Conservation (phyloP, 352 stramenopile species). For the Plasmopara viticola region DNA sequence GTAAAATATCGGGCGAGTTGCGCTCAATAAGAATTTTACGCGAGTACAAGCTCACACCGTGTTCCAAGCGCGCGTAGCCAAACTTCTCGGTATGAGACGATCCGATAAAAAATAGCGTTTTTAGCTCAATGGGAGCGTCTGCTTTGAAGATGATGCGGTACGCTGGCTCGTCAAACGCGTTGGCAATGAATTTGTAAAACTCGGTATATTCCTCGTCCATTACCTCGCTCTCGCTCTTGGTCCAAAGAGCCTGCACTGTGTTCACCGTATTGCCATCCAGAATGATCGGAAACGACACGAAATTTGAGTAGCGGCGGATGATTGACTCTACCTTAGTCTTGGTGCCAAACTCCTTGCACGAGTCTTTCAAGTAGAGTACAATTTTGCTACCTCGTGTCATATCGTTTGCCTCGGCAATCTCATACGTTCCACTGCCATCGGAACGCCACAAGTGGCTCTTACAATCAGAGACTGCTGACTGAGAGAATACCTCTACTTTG, state of each 20-base stretch:
- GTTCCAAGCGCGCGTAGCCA: conserved; percentile 91
- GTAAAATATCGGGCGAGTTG: conserved; percentile 95
- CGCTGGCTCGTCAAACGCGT: conserved; percentile 92
- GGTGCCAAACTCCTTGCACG: conserved; percentile 92
- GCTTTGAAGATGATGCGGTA: conserved; percentile 96
- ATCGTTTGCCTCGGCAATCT: conserved; percentile 60
- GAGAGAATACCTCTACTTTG: conserved; percentile 90
- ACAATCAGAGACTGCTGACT: conserved; percentile 55
- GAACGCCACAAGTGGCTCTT: conserved; percentile 66
- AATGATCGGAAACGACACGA: conserved; percentile 98
- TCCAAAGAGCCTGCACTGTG: conserved; percentile 98
- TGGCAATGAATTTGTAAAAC: conserved; percentile 97
- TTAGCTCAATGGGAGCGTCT: conserved; percentile 98
- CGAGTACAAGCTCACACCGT: conserved; percentile 96
- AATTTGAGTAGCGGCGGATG: conserved; percentile 99
- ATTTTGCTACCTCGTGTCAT: conserved; percentile 93
- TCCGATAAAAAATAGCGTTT: conserved; percentile 97
- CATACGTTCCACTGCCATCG: conserved; percentile 78
- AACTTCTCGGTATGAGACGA: conserved; percentile 97
- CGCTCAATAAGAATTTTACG: conserved; percentile 99
- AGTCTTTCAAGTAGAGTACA: conserved; percentile 96
- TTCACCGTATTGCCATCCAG: conserved; percentile 97
- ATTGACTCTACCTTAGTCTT: conserved; percentile 92
- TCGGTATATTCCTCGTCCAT: conserved; percentile 95
- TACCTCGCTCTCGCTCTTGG: conserved; percentile 92